A percentile compares a stretch with the other conserved stretches of the same genome.
These are phyloP conservation scores for Chlorella sp. DNA, from an alignment of 139 green algal species.

Conservation along the genomic window DNA sequence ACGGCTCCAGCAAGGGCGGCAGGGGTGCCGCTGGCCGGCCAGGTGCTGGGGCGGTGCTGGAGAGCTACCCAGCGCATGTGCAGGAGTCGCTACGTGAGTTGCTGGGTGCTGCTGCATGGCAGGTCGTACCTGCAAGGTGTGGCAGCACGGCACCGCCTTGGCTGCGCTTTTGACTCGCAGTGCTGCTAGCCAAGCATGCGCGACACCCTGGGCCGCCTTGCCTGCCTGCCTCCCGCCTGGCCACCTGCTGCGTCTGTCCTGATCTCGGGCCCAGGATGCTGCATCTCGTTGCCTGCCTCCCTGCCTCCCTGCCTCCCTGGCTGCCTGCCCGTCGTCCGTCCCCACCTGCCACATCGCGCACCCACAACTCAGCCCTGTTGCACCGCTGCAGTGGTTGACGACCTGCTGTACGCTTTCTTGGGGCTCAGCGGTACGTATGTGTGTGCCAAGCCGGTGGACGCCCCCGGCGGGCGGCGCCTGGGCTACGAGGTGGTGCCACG, in stretches of 20 bases:
- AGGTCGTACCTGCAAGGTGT: neutral
- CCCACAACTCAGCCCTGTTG: neutral
- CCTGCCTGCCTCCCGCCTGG: neutral
- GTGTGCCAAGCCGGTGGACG: conserved; percentile 3
- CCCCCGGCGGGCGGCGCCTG: conserved; percentile 38
- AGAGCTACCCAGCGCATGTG: neutral
- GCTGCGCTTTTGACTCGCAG: no score
- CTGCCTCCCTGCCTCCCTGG: neutral
- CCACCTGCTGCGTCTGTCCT: neutral
- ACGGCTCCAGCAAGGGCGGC: neutral
- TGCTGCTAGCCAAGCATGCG: neutral
- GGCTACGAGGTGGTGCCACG: conserved; percentile 54
- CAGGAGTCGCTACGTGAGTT: conserved; percentile 30
- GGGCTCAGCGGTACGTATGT: conserved; percentile 74
- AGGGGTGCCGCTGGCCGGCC: neutral
- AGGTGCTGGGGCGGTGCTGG: neutral
- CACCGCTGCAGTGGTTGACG: conserved; percentile 76
- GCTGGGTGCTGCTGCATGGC: neutral
- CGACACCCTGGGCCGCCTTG: no score
- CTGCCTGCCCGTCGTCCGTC: neutral
- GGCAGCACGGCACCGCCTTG: no score
- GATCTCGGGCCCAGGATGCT: neutral
- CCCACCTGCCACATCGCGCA: no score
- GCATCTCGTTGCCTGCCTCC: neutral
- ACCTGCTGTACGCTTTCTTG: conserved; percentile 87